Percentiles rank a stretch among this genome's conserved stretches.
Evolutionary conservation across 257 asterid genomes (phyloP).

Genomic region (Henckelia pumila): DNA sequence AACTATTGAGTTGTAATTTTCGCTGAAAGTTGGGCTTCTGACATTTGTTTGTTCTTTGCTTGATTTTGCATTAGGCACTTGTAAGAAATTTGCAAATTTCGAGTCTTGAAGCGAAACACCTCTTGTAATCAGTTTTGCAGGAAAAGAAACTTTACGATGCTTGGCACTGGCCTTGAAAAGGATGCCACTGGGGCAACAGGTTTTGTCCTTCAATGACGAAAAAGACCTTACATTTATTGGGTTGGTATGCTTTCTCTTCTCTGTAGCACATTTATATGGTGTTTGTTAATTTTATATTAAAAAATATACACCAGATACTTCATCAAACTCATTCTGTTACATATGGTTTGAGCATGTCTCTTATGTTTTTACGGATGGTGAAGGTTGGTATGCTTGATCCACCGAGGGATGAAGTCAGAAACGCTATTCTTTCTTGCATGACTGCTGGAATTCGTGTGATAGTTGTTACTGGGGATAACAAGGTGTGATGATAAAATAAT

Average conservation of each 20-base stretch:
- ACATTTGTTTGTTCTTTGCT: neutral
- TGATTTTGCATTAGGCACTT: neutral
- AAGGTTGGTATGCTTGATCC: conserved; percentile 99
- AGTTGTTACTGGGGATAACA: conserved; percentile 98
- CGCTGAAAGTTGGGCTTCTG: neutral
- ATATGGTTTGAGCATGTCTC: conserved; percentile 20
- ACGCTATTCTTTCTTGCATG: conserved; percentile 94
- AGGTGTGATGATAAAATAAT: conserved; percentile 44
- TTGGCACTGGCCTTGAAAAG: conserved; percentile 89
- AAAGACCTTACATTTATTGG: conserved; percentile 97
- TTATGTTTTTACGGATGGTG: conserved; percentile 22
- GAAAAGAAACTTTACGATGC: conserved; percentile 92
- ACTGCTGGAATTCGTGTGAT: conserved; percentile 99
- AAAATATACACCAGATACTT: neutral
- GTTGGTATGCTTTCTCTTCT: conserved; percentile 95
- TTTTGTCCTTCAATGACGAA: conserved; percentile 82
- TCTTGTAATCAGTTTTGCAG: conserved; percentile 79
- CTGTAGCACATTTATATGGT: conserved; percentile 25
- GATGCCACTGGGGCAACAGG: conserved; percentile 85
- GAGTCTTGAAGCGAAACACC: conserved; percentile 22
- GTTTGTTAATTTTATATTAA: conserved; percentile 6
- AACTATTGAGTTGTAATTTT: neutral
- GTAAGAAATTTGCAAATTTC: conserved; percentile 6
- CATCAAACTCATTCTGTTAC: conserved; percentile 21
- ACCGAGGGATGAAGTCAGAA: conserved; percentile 94